phyloP scores from a whole-genome alignment of 352 stramenopile genomes.

The Peronospora belbahrii region DNA sequence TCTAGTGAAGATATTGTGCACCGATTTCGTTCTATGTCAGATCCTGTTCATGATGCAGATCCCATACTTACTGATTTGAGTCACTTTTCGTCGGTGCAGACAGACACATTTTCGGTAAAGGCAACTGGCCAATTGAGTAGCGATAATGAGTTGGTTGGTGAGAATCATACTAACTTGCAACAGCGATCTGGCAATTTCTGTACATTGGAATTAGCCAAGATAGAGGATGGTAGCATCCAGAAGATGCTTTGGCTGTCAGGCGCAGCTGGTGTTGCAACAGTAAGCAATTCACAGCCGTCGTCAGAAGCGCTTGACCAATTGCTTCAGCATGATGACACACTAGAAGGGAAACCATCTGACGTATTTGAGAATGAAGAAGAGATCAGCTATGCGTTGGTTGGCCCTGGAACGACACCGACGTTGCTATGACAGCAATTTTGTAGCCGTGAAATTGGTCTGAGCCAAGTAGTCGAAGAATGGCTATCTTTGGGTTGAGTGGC shows the following conservation, averaged over 20 bases:
- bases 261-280: neutral
- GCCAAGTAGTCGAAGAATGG: no score
- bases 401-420: slow-evolving; percentile 19
- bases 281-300: slow-evolving; percentile 8
- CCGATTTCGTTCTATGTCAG: slow-evolving; percentile 17
- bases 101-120: slow-evolving; percentile 2
- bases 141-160: neutral
- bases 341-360: slow-evolving; percentile 28
- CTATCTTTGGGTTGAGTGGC: neutral
- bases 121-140: neutral
- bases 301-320: slow-evolving; percentile 29
- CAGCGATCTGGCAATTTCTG: slow-evolving; percentile 5
- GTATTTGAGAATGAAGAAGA: slow-evolving; percentile 13
- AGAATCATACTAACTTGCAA: slow-evolving; percentile 5
- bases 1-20: neutral
- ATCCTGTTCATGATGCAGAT: slow-evolving; percentile 12
- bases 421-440: slow-evolving; percentile 21
- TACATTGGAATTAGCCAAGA: neutral
- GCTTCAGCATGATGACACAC: slow-evolving; percentile 17
- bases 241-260: slow-evolving; percentile 8
- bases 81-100: slow-evolving; percentile 15
- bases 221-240: neutral
- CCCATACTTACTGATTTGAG: slow-evolving; percentile 5
- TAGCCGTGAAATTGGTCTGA: neutral
- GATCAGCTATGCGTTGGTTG: slow-evolving; percentile 21